Percentiles rank a stretch among this genome's conserved stretches.
Conservation (phyloP, 768 basidiomycete genomes). For the Lactarius indigo region DNA sequence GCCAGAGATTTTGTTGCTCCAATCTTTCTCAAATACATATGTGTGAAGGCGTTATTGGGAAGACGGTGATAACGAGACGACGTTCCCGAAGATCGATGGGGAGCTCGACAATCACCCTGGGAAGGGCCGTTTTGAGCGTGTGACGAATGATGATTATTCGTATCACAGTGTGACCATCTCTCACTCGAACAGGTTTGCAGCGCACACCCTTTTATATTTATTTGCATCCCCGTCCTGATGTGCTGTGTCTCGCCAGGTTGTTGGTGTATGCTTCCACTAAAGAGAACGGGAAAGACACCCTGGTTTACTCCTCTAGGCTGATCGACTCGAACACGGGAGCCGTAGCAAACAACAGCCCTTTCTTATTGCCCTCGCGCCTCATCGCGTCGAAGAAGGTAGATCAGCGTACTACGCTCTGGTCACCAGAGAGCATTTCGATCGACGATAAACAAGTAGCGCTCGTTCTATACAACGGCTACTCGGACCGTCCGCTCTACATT, state of each 20-base stretch:
- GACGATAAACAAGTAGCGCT: constrained; percentile 40
- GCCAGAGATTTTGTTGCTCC: background rate
- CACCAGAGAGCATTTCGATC: constrained; percentile 34
- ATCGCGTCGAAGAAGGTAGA: constrained; percentile 33
- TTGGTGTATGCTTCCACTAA: constrained; percentile 42
- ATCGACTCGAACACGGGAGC: constrained; percentile 34
- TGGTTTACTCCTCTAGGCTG: constrained; percentile 37
- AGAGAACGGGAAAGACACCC: constrained; percentile 38
- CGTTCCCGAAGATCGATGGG: constrained; percentile 35
- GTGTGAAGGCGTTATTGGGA: constrained; percentile 42
- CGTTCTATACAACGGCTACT: constrained; percentile 31
- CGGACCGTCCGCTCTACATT: constrained; percentile 33
- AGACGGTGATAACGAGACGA: constrained; percentile 29
- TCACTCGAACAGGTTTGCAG: constrained; percentile 35
- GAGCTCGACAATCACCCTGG: constrained; percentile 41
- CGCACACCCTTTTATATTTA: background rate
- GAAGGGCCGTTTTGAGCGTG: constrained; percentile 39
- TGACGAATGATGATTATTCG: constrained; percentile 39
- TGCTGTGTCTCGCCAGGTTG: constrained; percentile 28
- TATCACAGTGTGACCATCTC: constrained; percentile 34
- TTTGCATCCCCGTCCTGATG: background rate
- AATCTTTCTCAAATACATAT: background rate
- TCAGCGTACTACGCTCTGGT: constrained; percentile 34
- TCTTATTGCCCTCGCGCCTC: constrained; percentile 34
- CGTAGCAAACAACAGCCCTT: constrained; percentile 29